Percentiles rank a stretch among this genome's conserved stretches.
Conservation (phyloP, 208 protist species). For the Crithidia sp. region DNA sequence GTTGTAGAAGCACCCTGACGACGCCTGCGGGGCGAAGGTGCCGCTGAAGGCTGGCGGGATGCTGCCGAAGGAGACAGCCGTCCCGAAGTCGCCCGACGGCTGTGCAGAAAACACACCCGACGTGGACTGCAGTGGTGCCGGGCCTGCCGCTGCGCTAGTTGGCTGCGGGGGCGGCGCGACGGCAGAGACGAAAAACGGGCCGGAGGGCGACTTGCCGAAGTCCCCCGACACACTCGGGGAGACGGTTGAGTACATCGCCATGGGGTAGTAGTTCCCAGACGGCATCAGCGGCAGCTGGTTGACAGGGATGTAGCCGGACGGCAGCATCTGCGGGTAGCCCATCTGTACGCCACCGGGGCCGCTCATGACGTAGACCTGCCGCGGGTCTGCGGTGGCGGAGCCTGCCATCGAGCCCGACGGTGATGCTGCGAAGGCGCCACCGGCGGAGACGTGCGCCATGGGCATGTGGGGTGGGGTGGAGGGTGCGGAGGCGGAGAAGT, state of each 20-base stretch:
- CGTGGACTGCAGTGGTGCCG: neutral
- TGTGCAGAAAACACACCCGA: neutral
- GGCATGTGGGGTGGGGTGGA: neutral
- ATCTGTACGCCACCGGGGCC: neutral
- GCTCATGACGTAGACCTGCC: slow-evolving; percentile 1
- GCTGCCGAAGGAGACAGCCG: neutral
- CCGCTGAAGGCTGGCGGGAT: neutral
- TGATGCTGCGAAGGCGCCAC: neutral
- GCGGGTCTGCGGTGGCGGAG: neutral
- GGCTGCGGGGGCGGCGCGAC: neutral
- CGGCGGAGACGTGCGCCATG: neutral
- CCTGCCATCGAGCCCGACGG: neutral
- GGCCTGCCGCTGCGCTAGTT: too few species aligned
- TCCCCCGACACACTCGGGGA: neutral
- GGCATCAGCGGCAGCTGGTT: neutral
- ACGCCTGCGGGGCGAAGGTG: neutral
- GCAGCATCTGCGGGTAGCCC: slow-evolving; percentile 1
- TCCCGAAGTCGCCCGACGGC: slow-evolving; percentile 1
- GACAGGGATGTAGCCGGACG: neutral
- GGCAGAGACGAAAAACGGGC: neutral
- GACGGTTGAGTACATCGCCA: neutral
- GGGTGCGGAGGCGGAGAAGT: neutral
- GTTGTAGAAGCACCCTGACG: neutral
- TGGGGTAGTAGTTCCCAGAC: slow-evolving; percentile 5
- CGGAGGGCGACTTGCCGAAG: neutral